Evolutionary conservation across 306 rosid genomes (phyloP).

Genomic region (Aeschynomene evenia): DNA sequence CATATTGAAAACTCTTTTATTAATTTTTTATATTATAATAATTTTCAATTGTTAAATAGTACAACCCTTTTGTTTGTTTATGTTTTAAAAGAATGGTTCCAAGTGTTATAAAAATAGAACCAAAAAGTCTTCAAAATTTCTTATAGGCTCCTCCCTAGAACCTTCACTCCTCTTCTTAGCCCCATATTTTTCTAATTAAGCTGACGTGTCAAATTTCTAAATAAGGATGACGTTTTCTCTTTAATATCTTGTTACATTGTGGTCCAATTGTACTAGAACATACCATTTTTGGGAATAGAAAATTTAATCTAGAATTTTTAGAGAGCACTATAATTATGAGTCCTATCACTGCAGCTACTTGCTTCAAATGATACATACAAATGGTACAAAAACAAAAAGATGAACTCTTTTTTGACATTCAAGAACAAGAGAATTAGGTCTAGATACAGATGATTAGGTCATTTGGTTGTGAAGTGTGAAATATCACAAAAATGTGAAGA

Average conservation of each 20-base stretch:
- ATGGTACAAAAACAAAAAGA: constrained; percentile 37
- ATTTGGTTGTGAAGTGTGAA: neutral
- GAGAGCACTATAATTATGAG: constrained; percentile 1
- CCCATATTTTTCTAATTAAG: constrained; percentile 21
- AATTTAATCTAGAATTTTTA: constrained; percentile 42
- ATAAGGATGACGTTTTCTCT: constrained; percentile 25
- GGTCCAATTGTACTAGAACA: constrained; percentile 39
- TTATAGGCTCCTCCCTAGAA: constrained; percentile 30
- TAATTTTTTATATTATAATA: no score
- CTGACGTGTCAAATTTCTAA: constrained; percentile 36
- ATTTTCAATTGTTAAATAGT: constrained; percentile 26
- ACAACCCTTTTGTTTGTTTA: constrained; percentile 38
- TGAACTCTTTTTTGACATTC: constrained; percentile 1
- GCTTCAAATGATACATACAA: constrained; percentile 48
- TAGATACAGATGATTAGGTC: constrained; percentile 20
- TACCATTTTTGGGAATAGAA: constrained; percentile 44
- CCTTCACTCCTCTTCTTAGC: constrained; percentile 35
- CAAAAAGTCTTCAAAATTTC: constrained; percentile 18
- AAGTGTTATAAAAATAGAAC: constrained; percentile 25
- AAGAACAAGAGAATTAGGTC: constrained; percentile 15
- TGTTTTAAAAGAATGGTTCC: constrained; percentile 42
- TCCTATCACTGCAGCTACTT: constrained; percentile 30
- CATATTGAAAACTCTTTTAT: constrained; percentile 29
- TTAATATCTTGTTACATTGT: constrained; percentile 26
- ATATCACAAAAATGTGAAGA: constrained; percentile 39